These are phyloP conservation scores for Boletus rubroflammeus DNA, from an alignment of 768 basidiomycete species.

Conservation along the genomic window DNA sequence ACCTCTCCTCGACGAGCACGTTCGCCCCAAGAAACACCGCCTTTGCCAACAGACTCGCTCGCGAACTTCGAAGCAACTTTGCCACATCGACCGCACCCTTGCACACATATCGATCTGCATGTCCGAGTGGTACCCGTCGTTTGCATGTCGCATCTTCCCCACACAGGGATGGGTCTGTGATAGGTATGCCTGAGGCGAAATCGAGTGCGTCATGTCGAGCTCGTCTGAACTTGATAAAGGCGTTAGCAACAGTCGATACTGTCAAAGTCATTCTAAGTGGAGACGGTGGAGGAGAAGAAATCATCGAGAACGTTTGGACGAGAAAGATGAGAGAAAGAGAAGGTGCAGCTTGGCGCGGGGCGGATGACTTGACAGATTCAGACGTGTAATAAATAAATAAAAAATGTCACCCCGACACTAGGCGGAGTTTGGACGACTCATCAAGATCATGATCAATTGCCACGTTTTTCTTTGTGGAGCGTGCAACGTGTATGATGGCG, in stretches of 20 bases:
- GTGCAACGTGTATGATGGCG: constrained; percentile 13
- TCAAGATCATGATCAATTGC: neutral
- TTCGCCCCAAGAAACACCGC: constrained; percentile 51
- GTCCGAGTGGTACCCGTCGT: constrained; percentile 32
- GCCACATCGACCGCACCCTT: constrained; percentile 58
- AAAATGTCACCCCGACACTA: neutral
- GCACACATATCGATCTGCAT: constrained; percentile 51
- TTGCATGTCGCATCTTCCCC: constrained; percentile 26
- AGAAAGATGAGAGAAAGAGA: neutral
- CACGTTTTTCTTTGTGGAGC: neutral
- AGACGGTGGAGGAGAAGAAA: constrained; percentile 20
- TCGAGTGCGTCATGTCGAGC: constrained; percentile 32
- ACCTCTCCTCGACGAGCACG: constrained; percentile 69
- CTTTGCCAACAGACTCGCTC: constrained; percentile 47
- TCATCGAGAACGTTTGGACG: constrained; percentile 8
- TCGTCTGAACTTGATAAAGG: constrained; percentile 54
- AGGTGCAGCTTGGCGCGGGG: neutral
- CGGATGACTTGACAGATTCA: neutral
- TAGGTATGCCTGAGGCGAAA: constrained; percentile 36
- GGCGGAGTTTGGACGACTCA: constrained; percentile 24
- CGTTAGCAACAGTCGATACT: constrained; percentile 43
- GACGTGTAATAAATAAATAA: constrained; percentile 2
- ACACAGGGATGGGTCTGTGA: constrained; percentile 35
- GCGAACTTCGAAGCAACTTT: constrained; percentile 54
- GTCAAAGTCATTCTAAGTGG: constrained; percentile 23